Evolutionary conservation across 2,329 filamentous ascomycete species (phyloP), one percentile per base, ranked within the genome.

Genomic region (Colletotrichum cordylinicola): DNA sequence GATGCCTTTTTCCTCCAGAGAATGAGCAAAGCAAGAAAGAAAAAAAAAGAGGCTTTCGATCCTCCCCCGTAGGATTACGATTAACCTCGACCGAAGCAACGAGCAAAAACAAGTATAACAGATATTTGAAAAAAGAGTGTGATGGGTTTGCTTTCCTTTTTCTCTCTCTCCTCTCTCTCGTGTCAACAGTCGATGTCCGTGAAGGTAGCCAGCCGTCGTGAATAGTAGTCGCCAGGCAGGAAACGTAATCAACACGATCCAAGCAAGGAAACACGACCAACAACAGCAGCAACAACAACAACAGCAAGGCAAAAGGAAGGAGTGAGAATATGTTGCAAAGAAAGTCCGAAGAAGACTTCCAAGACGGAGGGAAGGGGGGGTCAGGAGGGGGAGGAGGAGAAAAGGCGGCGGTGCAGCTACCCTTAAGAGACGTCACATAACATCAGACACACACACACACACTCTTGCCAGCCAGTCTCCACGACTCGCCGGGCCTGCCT

Each of bases 381-480:
- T n/a, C 39, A 52, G 43, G 43, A 52, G 43, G 43, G n/a, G 18
- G 43, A n/a, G n/a, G 18, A 24, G 8, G 24, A 33, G 43, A 52
- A 10, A 21, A 33, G 52, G 21, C 15, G 62, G 70, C 70, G 73
- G 73, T 70, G 70, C 70, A 52, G 73, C 27, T 29, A 37, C 18
- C 64, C 69, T 75, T 73, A 68, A 73, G 64, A 75, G 70, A 75
- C 21, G 48, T 52, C 56, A 67, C 73, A 73, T 68, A 72, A 72
- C 33, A 69, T n/a, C 72, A 62, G 35, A 52, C 24, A 21, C n/a
- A 18, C 21, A 8, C 8, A 43, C 37, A n/a, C n/a, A 31, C 60
- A 37, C 18, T 56, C 12, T 39, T 43, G 24, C 24, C 24, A 27
- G 24, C 39, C 27, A 18, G 27, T 55, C 39, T 56, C 65, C 58